Percentiles rank a stretch among this genome's conserved stretches.
Conservation (phyloP, 345 rosid species). For the Ailanthus altissimus region DNA sequence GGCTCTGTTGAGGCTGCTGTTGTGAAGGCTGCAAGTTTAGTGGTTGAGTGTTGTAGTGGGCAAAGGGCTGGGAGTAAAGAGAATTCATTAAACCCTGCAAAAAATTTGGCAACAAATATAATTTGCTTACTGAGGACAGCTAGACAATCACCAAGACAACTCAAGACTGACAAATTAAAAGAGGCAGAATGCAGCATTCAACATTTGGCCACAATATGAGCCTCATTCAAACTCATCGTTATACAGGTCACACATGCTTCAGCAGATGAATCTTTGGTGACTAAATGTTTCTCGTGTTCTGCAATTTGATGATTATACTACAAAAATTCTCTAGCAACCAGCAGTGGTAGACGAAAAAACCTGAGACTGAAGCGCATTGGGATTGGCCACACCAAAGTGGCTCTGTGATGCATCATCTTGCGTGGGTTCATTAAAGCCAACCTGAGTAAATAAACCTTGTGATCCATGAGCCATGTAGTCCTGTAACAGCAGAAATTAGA, state of each 20-base stretch:
- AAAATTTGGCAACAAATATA: background rate
- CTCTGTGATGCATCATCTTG: slow-evolving; percentile 83
- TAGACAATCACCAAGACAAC: background rate
- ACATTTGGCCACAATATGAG: background rate
- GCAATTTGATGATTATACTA: background rate
- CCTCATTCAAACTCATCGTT: background rate
- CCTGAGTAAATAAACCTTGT: slow-evolving; percentile 91
- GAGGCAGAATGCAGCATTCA: background rate
- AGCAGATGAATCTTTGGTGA: background rate
- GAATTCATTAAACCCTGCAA: slow-evolving; percentile 88
- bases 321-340: background rate
- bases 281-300: slow-evolving; percentile 4
- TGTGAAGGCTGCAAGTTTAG: slow-evolving; percentile 65
- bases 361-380: slow-evolving; percentile 87
- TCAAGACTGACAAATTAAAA: background rate
- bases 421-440: slow-evolving; percentile 76
- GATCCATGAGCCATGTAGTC: slow-evolving; percentile 93
- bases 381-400: slow-evolving; percentile 78
- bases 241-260: background rate
- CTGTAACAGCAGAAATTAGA: slow-evolving; percentile 34
- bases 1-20: slow-evolving; percentile 73
- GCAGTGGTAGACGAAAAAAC: slow-evolving; percentile 37
- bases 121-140: background rate
- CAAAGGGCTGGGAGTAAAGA: slow-evolving; percentile 91
- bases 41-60: slow-evolving; percentile 82